Conservation (phyloP, 75 land plant genomes). For the Picea glauca region DNA sequence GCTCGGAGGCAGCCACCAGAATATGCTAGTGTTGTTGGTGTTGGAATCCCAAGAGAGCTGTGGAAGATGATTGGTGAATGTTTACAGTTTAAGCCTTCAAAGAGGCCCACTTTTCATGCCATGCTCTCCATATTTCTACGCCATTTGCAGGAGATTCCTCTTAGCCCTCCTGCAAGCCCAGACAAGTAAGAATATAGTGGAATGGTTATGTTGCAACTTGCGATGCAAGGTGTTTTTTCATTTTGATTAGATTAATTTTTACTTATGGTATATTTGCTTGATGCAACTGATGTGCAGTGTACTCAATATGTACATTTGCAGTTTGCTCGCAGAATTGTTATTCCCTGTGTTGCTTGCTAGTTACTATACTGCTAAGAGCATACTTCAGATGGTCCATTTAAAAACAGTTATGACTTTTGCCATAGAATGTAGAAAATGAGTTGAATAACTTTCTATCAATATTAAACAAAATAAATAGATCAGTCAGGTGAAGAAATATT, state of each 20-base stretch:
- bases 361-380: background rate
- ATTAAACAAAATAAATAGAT: background rate
- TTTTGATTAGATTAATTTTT: background rate
- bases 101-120: slow-evolving; percentile 79
- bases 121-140: slow-evolving; percentile 85
- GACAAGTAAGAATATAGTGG: slow-evolving; percentile 55
- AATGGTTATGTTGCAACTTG: background rate
- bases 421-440: background rate
- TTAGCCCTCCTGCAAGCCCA: slow-evolving; percentile 90
- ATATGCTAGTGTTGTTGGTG: slow-evolving; percentile 93
- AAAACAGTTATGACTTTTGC: background rate
- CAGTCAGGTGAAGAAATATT: background rate
- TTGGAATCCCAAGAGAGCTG: slow-evolving; percentile 87
- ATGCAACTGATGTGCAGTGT: background rate
- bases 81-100: slow-evolving; percentile 82
- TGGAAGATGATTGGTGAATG: slow-evolving; percentile 99
- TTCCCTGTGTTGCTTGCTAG: background rate
- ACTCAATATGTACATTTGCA: too few species aligned
- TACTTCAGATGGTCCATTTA: background rate
- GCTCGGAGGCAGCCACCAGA: slow-evolving; percentile 71
- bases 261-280: slow-evolving; percentile 1
- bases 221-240: background rate
- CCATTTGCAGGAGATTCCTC: slow-evolving; percentile 82
- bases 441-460: background rate
- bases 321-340: background rate